Evolutionary conservation across 768 basidiomycete species (phyloP).

Genomic region (Collybia mongolica): DNA sequence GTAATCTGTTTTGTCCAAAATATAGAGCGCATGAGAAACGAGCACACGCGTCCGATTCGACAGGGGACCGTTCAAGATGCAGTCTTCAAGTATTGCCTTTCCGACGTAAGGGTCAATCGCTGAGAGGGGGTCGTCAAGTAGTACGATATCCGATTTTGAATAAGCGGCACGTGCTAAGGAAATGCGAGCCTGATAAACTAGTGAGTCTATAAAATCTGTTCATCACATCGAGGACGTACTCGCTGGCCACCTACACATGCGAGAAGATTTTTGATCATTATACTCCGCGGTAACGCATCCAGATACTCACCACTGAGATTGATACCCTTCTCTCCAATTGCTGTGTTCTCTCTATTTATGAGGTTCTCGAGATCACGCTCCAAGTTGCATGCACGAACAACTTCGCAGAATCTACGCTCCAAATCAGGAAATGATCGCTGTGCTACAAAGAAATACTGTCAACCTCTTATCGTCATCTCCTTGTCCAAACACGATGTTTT

Average conservation of each 20-base stretch:
- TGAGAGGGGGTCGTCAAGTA: constrained; percentile 80
- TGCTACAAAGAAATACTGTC: constrained; percentile 1
- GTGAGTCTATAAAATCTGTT: neutral
- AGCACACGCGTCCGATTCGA: constrained; percentile 55
- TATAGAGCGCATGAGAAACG: constrained; percentile 59
- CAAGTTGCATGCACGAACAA: constrained; percentile 65
- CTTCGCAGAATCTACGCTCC: constrained; percentile 45
- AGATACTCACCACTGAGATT: constrained; percentile 51
- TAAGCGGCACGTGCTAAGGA: constrained; percentile 81
- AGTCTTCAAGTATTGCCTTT: constrained; percentile 60
- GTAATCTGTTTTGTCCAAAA: constrained; percentile 56
- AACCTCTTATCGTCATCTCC: constrained; percentile 56
- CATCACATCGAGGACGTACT: constrained; percentile 36
- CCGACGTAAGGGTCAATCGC: constrained; percentile 80
- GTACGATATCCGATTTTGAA: constrained; percentile 66
- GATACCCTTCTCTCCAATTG: constrained; percentile 78
- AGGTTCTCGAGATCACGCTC: constrained; percentile 70
- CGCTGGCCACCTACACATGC: constrained; percentile 31
- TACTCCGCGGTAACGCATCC: neutral
- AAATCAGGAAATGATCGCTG: neutral
- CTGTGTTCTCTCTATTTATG: constrained; percentile 64
- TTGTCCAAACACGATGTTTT: constrained; percentile 77
- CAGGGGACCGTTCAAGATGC: constrained; percentile 52
- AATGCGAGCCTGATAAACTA: constrained; percentile 53
- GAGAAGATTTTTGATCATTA: neutral